A percentile compares a stretch with the other conserved stretches of the same genome.
Conservation (phyloP, 2,329 filamentous ascomycete genomes). For the Pseudonectria foliicola region DNA sequence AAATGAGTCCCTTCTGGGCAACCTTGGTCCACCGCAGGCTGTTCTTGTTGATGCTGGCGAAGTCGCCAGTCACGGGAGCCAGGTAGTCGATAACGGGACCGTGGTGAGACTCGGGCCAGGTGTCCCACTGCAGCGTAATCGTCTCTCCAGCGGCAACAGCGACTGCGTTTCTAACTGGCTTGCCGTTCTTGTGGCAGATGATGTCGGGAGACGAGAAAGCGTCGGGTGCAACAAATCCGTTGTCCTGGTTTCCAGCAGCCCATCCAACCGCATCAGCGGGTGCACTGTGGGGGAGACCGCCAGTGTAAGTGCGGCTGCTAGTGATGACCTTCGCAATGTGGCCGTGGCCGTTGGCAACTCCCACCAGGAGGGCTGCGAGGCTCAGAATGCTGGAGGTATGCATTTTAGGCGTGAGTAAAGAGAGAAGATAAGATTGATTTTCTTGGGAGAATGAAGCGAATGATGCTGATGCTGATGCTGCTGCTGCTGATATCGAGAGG, state of each 20-base stretch:
- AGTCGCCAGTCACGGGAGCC: conserved; percentile 45
- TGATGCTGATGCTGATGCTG: too few relatives aligned
- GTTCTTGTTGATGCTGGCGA: conserved; percentile 42
- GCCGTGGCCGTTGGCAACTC: conserved; percentile 23
- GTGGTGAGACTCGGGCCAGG: conserved; percentile 58
- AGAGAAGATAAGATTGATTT: too few relatives aligned
- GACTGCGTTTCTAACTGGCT: conserved; percentile 31
- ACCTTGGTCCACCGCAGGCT: conserved; percentile 55
- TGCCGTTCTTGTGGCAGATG: conserved; percentile 39
- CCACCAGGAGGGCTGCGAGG: conserved; percentile 17
- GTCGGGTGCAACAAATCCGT: conserved; percentile 40
- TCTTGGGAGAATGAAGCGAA: too few relatives aligned
- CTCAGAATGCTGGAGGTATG: conserved; percentile 4
- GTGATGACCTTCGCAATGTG: conserved; percentile 20
- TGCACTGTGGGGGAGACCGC: conserved; percentile 22
- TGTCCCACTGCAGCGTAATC: conserved; percentile 54
- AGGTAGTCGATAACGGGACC: conserved; percentile 56
- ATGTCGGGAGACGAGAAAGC: conserved; percentile 34
- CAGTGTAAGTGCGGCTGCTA: conserved; percentile 24
- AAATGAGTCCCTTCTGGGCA: conserved; percentile 43
- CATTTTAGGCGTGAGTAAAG: conserved; percentile 3
- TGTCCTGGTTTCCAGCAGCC: conserved; percentile 29
- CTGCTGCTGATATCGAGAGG: too few relatives aligned
- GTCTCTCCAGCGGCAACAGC: conserved; percentile 51
- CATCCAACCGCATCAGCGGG: conserved; percentile 27